Conservation (phyloP, 129 eudicot genomes). For the Flaveria trinervia region DNA sequence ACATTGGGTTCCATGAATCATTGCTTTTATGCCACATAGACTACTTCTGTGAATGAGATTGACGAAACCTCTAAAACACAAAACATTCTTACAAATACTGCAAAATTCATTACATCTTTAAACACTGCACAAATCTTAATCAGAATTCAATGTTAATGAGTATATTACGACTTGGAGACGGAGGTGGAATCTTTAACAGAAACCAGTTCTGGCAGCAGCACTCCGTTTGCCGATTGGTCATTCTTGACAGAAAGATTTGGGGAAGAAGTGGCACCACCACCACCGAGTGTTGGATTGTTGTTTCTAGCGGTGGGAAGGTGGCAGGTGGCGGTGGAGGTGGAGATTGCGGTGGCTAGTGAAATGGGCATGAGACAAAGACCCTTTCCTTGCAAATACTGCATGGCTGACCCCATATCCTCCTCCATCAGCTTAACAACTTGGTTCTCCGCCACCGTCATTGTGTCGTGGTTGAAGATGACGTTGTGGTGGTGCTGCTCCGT, state of each 20-base stretch:
- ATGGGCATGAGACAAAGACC: slow-evolving; percentile 98
- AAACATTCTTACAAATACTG: too few species aligned
- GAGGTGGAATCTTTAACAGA: slow-evolving; percentile 43
- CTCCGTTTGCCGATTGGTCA: slow-evolving; percentile 53
- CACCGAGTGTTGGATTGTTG: slow-evolving; percentile 37
- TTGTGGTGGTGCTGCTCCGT: slow-evolving; percentile 40
- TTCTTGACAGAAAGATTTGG: slow-evolving; percentile 56
- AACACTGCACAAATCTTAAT: not conserved
- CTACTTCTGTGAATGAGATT: too few species aligned
- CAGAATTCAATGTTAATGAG: slow-evolving; percentile 32
- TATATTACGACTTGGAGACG: slow-evolving; percentile 31
- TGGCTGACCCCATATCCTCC: slow-evolving; percentile 96
- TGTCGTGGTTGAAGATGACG: slow-evolving; percentile 52
- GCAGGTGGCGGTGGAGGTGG: slow-evolving; percentile 74
- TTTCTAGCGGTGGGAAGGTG: slow-evolving; percentile 50
- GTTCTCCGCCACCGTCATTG: slow-evolving; percentile 71
- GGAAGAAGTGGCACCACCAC: slow-evolving; percentile 49
- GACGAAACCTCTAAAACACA: too few species aligned
- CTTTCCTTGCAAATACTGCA: slow-evolving; percentile 90
- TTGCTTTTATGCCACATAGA: too few species aligned
- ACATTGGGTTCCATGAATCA: too few species aligned
- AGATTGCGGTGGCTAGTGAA: slow-evolving; percentile 89
- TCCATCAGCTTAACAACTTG: slow-evolving; percentile 90
- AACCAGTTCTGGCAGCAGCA: slow-evolving; percentile 24
- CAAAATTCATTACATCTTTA: too few species aligned